phyloP scores from a whole-genome alignment of 2,329 filamentous ascomycete genomes.

The Plenodomus tracheiphilus region DNA sequence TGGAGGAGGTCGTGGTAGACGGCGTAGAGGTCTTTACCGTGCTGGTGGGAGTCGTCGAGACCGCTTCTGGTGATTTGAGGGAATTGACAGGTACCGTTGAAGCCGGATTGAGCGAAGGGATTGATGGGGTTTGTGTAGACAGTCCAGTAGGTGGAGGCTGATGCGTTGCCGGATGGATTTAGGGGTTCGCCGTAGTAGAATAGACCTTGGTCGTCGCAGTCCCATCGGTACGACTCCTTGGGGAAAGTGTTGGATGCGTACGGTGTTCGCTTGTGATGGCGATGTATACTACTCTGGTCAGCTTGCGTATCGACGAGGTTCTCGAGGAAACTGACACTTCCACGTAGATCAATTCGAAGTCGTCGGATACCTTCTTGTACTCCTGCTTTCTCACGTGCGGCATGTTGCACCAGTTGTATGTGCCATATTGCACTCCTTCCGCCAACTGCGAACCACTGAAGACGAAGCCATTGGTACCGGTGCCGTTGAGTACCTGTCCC shows the following conservation, averaged over 20 bases:
- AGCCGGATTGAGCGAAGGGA: conserved; percentile 67
- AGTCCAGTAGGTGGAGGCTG: conserved; percentile 67
- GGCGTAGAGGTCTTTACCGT: conserved; percentile 75
- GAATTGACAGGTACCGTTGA: conserved; percentile 76
- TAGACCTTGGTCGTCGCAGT: conserved; percentile 70
- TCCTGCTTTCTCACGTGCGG: conserved; percentile 72
- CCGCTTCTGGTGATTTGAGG: conserved; percentile 76
- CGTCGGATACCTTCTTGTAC: conserved; percentile 59
- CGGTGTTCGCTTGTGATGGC: conserved; percentile 83
- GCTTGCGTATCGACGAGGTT: background rate
- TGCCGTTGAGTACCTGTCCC: conserved; percentile 57
- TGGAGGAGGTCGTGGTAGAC: conserved; percentile 72
- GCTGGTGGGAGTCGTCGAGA: conserved; percentile 73
- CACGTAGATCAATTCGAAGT: conserved; percentile 73
- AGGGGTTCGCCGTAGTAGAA: conserved; percentile 70
- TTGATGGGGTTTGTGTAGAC: conserved; percentile 65
- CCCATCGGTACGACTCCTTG: conserved; percentile 70
- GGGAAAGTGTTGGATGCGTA: conserved; percentile 80
- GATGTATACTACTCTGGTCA: conserved; percentile 59
- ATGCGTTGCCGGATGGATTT: conserved; percentile 48
- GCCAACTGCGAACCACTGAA: conserved; percentile 69
- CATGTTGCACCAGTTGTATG: conserved; percentile 87
- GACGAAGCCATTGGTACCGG: conserved; percentile 72
- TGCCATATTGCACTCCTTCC: conserved; percentile 57
- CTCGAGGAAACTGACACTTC: conserved; percentile 61